A percentile compares a stretch with the other conserved stretches of the same genome.
These are phyloP conservation scores for Paramecium primaurelia DNA, from an alignment of 73 alveolate species.

Conservation along the genomic window DNA sequence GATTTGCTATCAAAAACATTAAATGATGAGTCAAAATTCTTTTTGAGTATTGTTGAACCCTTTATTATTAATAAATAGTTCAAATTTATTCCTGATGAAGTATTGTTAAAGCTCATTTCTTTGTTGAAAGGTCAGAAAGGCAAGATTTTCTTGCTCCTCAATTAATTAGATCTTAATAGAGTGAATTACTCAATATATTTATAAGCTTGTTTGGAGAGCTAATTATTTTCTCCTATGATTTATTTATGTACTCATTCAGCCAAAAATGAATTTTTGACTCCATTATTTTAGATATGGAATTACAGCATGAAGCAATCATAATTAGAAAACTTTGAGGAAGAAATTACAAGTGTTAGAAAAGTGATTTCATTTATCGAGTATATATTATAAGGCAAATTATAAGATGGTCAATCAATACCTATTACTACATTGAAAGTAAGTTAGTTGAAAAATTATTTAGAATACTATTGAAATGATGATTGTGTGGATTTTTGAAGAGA, in stretches of 20 bases:
- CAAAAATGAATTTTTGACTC: slow-evolving; percentile 34
- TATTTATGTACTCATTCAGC: slow-evolving; percentile 10
- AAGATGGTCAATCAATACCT: background rate
- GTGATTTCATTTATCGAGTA: background rate
- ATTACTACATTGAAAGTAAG: background rate
- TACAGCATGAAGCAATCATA: background rate
- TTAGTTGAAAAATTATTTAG: background rate
- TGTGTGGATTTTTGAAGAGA: slow-evolving; percentile 30
- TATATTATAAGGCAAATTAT: background rate
- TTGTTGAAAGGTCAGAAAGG: background rate
- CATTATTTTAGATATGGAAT: slow-evolving; percentile 32
- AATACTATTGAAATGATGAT: slow-evolving; percentile 26
- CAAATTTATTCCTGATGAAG: slow-evolving; percentile 8
- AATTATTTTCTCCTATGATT: slow-evolving; percentile 28
- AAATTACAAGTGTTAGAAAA: background rate
- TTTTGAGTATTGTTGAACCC: background rate
- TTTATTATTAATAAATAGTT: slow-evolving; percentile 6
- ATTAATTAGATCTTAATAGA: background rate
- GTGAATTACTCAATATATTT: background rate
- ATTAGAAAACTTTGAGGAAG: slow-evolving; percentile 14
- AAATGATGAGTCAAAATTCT: background rate
- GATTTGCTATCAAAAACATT: background rate
- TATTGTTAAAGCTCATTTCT: background rate
- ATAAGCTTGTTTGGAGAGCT: slow-evolving; percentile 31
- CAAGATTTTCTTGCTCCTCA: background rate